Evolutionary conservation across 2,329 filamentous ascomycete genomes (phyloP).

Genomic region (Tolypocladium ovalisporum): DNA sequence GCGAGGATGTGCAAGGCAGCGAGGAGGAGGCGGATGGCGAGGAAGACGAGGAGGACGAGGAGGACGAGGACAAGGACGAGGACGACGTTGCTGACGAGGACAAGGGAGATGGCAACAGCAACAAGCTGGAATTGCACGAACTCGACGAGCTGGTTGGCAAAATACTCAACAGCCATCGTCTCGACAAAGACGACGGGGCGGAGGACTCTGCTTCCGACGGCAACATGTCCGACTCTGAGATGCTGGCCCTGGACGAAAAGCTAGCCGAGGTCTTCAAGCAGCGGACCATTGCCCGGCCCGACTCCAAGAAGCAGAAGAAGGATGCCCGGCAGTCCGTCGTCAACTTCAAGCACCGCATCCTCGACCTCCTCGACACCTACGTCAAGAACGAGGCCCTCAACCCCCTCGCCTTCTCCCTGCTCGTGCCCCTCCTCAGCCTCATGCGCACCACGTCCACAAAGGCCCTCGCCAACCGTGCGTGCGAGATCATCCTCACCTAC

Average conservation of each 20-base stretch:
- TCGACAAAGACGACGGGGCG: constrained; percentile 47
- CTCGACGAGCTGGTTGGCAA: constrained; percentile 67
- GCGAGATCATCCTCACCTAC: constrained; percentile 61
- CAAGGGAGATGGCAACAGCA: constrained; percentile 27
- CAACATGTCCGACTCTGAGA: constrained; percentile 93
- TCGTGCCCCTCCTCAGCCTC: constrained; percentile 67
- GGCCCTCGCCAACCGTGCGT: constrained; percentile 62
- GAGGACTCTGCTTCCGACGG: constrained; percentile 51
- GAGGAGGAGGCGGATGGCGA: constrained; percentile 22
- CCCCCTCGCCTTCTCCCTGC: constrained; percentile 53
- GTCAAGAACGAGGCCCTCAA: constrained; percentile 66
- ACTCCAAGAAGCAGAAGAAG: constrained; percentile 74
- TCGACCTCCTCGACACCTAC: constrained; percentile 80
- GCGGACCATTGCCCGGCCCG: constrained; percentile 48
- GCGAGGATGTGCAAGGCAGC: constrained; percentile 28
- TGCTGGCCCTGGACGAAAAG: constrained; percentile 79
- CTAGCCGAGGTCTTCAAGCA: constrained; percentile 79
- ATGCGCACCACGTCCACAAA: constrained; percentile 68
- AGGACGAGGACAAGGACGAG: constrained; percentile 29
- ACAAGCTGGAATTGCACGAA: constrained; percentile 33
- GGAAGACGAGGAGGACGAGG: constrained; percentile 29
- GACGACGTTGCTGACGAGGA: constrained; percentile 26
- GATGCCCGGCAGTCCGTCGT: constrained; percentile 81
- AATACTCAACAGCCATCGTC: constrained; percentile 61
- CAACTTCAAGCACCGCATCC: constrained; percentile 88